Percentiles rank a stretch among this genome's conserved stretches.
phyloP scores from a whole-genome alignment of 768 basidiomycete species.

The Lentinula guzmanii region DNA sequence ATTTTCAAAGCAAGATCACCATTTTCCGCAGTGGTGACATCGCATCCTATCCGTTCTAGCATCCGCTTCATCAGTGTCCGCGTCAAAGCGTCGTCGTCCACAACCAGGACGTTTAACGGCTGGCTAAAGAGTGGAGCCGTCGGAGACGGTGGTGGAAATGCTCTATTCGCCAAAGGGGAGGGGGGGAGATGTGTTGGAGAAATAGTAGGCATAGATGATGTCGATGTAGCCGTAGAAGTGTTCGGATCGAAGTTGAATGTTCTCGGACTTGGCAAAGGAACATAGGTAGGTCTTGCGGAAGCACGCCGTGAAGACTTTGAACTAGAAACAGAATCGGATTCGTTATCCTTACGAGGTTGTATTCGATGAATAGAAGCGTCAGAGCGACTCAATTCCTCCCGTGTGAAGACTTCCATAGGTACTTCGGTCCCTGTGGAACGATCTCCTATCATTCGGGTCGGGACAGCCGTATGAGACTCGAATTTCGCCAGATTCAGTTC shows the following conservation, averaged over 20 bases:
- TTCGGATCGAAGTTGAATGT: conserved; percentile 22
- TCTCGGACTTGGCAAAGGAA: conserved; percentile 28
- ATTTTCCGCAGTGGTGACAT: conserved; percentile 78
- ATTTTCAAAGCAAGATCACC: conserved; percentile 30
- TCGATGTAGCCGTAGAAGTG: not conserved
- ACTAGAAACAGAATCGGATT: conserved; percentile 5
- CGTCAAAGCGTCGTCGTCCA: conserved; percentile 80
- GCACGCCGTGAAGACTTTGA: not conserved
- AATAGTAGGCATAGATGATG: not conserved
- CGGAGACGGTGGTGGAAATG: conserved; percentile 27
- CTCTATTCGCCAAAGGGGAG: not conserved
- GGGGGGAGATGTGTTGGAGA: not conserved
- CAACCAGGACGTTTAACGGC: conserved; percentile 65
- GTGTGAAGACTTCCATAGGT: conserved; percentile 6
- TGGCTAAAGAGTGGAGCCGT: conserved; percentile 37
- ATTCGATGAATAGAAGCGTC: not conserved
- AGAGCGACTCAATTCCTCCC: conserved; percentile 7
- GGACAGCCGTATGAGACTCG: conserved; percentile 27
- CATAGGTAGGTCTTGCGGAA: conserved; percentile 28
- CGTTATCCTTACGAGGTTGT: not conserved
- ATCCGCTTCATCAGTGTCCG: conserved; percentile 77
- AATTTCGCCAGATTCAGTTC: conserved; percentile 36
- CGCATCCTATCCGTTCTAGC: conserved; percentile 72
- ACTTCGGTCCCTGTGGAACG: conserved; percentile 31
- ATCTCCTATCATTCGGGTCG: conserved; percentile 38